phyloP scores from a whole-genome alignment of 2,329 filamentous ascomycete species.

The Neofusicoccum cordaticola region DNA sequence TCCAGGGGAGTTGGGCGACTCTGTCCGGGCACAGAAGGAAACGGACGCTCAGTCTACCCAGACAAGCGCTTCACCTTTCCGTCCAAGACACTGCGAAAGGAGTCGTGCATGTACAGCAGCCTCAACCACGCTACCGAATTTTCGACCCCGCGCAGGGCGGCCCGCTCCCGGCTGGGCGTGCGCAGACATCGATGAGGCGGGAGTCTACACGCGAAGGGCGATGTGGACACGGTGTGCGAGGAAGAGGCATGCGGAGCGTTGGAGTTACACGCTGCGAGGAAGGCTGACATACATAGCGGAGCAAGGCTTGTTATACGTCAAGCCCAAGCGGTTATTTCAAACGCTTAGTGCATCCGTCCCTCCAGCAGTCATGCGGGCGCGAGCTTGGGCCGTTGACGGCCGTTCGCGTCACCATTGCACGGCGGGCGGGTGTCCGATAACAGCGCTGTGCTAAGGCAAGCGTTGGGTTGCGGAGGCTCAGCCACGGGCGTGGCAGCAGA shows the following conservation, averaged over 20 bases:
- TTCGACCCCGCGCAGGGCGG: neutral
- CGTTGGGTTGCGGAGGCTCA: neutral
- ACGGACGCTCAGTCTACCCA: too few relatives aligned
- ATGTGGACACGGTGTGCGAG: neutral
- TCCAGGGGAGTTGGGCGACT: too few relatives aligned
- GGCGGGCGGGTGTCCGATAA: neutral
- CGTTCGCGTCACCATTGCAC: slow-evolving; percentile 9
- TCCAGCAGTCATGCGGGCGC: neutral
- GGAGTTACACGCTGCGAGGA: neutral
- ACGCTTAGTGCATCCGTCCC: neutral
- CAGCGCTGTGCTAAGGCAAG: neutral
- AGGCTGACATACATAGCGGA: neutral
- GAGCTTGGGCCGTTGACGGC: neutral
- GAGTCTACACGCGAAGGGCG: neutral
- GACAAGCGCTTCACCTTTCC: too few relatives aligned
- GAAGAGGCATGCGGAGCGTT: neutral
- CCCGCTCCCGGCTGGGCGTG: slow-evolving; percentile 4
- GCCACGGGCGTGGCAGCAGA: slow-evolving; percentile 11
- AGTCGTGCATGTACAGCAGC: neutral
- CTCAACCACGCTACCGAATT: neutral
- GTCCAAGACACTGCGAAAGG: too few relatives aligned
- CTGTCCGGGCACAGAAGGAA: too few relatives aligned
- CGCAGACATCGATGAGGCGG: neutral
- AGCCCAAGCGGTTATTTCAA: slow-evolving; percentile 2
- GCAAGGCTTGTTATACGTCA: neutral